Percentiles rank a stretch among this genome's conserved stretches.
Evolutionary conservation across 352 stramenopile species (phyloP).

Genomic region (Phytophthora nicotianae): DNA sequence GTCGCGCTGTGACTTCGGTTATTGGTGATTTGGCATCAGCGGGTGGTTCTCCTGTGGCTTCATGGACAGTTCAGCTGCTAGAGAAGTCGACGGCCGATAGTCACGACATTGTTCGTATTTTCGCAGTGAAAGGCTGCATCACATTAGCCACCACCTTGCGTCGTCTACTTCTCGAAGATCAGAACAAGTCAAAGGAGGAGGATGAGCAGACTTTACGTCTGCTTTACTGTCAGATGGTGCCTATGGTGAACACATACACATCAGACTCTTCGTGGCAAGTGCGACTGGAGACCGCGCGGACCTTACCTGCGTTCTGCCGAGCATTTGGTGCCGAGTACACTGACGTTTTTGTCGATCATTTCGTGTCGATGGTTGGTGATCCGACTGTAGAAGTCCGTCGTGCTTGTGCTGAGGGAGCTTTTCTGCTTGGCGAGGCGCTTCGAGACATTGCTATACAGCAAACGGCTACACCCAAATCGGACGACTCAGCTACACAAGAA

Average conservation of each 20-base stretch:
- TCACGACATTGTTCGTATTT: slow-evolving; percentile 89
- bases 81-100: slow-evolving; percentile 85
- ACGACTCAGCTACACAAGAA: slow-evolving; percentile 14
- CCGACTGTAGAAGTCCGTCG: slow-evolving; percentile 86
- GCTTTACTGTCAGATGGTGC: slow-evolving; percentile 82
- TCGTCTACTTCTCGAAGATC: slow-evolving; percentile 53
- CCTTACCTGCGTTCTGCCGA: slow-evolving; percentile 74
- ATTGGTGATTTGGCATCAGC: slow-evolving; percentile 75
- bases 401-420: slow-evolving; percentile 71
- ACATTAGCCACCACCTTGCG: slow-evolving; percentile 68
- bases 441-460: slow-evolving; percentile 52
- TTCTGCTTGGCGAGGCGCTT: slow-evolving; percentile 66
- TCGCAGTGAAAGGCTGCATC: slow-evolving; percentile 85
- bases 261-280: slow-evolving; percentile 90
- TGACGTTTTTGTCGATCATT: slow-evolving; percentile 89
- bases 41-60: slow-evolving; percentile 51
- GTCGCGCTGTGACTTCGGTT: slow-evolving; percentile 82
- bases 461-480: slow-evolving; percentile 11
- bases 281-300: slow-evolving; percentile 75
- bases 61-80: slow-evolving; percentile 78
- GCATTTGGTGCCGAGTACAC: slow-evolving; percentile 82
- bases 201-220: slow-evolving; percentile 60
- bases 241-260: slow-evolving; percentile 89
- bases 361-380: slow-evolving; percentile 82
- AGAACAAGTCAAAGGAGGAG: slow-evolving; percentile 26